Evolutionary conservation across 495 filamentous ascomycete genomes (phyloP), one percentile per base, ranked within the genome.

Genomic region (Physcia stellaris): DNA sequence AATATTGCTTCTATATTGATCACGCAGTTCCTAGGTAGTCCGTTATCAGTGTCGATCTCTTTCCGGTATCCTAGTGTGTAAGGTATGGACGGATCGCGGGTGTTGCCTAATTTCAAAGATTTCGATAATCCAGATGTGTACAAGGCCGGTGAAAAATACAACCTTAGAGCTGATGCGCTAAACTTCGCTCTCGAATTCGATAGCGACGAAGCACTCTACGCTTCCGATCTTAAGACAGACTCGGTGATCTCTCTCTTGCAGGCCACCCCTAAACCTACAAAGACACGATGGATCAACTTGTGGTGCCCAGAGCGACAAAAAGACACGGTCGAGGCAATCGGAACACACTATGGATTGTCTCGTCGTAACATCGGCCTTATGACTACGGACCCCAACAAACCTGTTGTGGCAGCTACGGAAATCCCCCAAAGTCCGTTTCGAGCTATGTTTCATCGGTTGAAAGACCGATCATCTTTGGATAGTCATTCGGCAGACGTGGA

Each of bases 151-250:
- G 49, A 66, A 38, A 29, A 43, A 4, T 50, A 53, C 13, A 52
- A 70, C 1, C 35, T 54, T 24, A 46, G 61, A n/a, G 42, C 54
- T 15, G 41, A 52, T 3, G 73, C 71, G 4, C 52, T 41, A 10
- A 84, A 79, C 46, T 85, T 87, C 48, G 70, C 80, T 15, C 61
- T 87, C 11, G 77, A 85, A 38, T 86, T 85, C 55, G 75, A 78
- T 22, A 66, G 67, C 17, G 62, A 76, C 9, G 61, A 67, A 45
- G 77, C 79, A 12, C 72, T 59, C 47, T 74, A 73, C 46, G 75
- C 72, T 4, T 70, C 73, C 24, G 61, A 87, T 52, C 43, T 13
- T 16, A 24, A 29, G 26, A 28, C 26, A 28, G 13, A 28, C 26
- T 28, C n/a, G n/a, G n/a, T n/a, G n/a, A n/a, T 50, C 9, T 21